Evolutionary conservation across 345 rosid genomes (phyloP), one percentile per base, ranked within the genome.

Genomic region (Citrus maxima): DNA sequence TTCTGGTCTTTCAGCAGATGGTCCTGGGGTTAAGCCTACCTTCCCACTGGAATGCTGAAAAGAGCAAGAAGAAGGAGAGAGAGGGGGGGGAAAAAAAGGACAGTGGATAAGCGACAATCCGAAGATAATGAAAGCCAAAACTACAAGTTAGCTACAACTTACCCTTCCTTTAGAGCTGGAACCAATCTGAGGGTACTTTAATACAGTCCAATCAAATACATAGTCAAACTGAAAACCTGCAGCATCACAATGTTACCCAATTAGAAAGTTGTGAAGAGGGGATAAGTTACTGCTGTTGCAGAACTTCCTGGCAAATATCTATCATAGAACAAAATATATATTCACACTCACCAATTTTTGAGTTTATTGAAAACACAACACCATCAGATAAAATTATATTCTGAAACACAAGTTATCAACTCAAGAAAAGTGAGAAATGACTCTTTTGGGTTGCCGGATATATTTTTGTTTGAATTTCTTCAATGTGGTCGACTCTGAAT

Each of bases 221-320:
- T 89, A 89, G 73, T 93, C 97, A 86, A 90, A 91, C 79, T 91
- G 94, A 86, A 91, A 91, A 82, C 95, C 95, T 93, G 87, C 80
- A 85, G 34, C 27, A 77, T 38, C 54, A 24, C 40, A 58, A 69
- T 42, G 38, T 70, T n/a, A 70, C 27, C 16, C 16, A 21, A 54
- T 28, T 21, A 66, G 46, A 70, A 24, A 69, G 7, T 46, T 25
- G n/a, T 2, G 7, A 3, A 49, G 4, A 27, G 28, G 40, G 24
- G 25, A 51, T 7, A 49, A 70, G 14, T 51, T 28, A 19, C 4
- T 18, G 14, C 37, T 7, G 5, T 16, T 5, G 25, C 18, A n/a
- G 27, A 28, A 70, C 34, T 18, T 46, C 13, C 60, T 70, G 5
- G n/a, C 16, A 9, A 18, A 19, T 27, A 51, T 27, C 21, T 3